Evolutionary conservation across 2,329 filamentous ascomycete species (phyloP), one percentile per base, ranked within the genome.

Genomic region (Dissoconium aciculare): DNA sequence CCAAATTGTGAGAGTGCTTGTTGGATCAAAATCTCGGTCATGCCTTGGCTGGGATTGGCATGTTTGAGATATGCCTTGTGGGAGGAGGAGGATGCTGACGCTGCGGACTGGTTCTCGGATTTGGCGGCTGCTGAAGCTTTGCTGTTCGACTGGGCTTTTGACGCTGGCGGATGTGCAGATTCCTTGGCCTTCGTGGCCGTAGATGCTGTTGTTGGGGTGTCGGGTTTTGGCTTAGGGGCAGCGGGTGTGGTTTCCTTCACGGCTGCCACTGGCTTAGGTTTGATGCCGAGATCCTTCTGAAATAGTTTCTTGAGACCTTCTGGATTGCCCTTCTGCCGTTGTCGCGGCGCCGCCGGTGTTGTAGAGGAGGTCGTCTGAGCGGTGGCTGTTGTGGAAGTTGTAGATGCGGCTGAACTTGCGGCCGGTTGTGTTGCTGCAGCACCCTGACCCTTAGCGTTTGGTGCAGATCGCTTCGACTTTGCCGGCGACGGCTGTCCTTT

Each of bases 21-120:
- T 45, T 78, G 74, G 2, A 95, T 70, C 0, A 84, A 58, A 0
- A 76, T 61, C 49, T 94, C 87, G 0, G 83, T 94, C 27, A 94
- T 80, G 10, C 87, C 87, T 51, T 94, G 87, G 0, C 84, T 89
- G 8, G 82, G 73, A 50, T 91, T 93, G 17, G 62, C 62, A 38
- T 66, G 62, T 39, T 66, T 66, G 33, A 66, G 52, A 47, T 65
- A 66, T 10, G 61, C 62, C 42, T 79, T 76, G 11, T 39, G 45
- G 19, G 19, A 8, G n/a, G 8, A 8, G 8, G 19, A 23, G n/a
- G 19, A 23, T 8, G 19, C 19, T 23, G 19, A 23, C 8, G 19
- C 8, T 5, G 67, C 65, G 5, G 34, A 34, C 13, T 19, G 9
- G 15, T 12, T 33, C 15, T 23, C 8, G 8, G 32, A 17, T 1